Evolutionary conservation across 78 protist species (phyloP), one percentile per base, ranked within the genome.

Genomic region (Emiliania huxleyi): DNA sequence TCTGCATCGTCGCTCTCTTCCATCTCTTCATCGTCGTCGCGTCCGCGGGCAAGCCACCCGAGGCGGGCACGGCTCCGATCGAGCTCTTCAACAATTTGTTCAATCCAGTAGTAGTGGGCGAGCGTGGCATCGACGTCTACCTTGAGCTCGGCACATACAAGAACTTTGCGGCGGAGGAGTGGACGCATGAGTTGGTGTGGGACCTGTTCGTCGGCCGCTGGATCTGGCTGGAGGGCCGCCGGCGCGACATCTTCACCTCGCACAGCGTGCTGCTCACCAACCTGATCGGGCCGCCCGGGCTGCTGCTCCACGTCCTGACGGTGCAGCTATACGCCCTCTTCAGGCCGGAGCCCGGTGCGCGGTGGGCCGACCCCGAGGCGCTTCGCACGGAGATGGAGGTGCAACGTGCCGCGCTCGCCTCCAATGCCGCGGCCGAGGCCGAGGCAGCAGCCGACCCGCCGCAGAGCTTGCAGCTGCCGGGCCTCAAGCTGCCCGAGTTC

Each of bases 131-230:
- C 21, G 42, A 11, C 40, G 33, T 40, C 11, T 69, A 33, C 40
- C 42, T 69, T 40, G 79, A 69, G 79, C 40, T 69, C 29, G 79
- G 40, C 0, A 69, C 35, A 6, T 69, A n/a, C 40, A 1, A 11
- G 42, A 69, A 69, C 40, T 69, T 69, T n/a, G 85, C 26, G 2
- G 46, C 85, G 35, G 85, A 75, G 85, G 85, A 75, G 85, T 75
- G 85, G 85, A 0, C 45, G 45, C 85, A 75, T 46, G 85, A 23
- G 45, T 46, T 75, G 19, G 21, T 40, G 8, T 75, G 85, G 85
- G 85, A 75, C 45, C 45, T 75, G 8, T 75, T 75, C 26, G 85
- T 75, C 21, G 85, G 85, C 33, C 85, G 85, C 33, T 18, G 1
- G 11, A 75, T 75, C 45, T 75, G 85, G 85, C 2, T 38, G 45